Percentiles rank a stretch among this genome's conserved stretches.
Conservation (phyloP, 2,329 filamentous ascomycete species). For the Xylariaceae sp. region DNA sequence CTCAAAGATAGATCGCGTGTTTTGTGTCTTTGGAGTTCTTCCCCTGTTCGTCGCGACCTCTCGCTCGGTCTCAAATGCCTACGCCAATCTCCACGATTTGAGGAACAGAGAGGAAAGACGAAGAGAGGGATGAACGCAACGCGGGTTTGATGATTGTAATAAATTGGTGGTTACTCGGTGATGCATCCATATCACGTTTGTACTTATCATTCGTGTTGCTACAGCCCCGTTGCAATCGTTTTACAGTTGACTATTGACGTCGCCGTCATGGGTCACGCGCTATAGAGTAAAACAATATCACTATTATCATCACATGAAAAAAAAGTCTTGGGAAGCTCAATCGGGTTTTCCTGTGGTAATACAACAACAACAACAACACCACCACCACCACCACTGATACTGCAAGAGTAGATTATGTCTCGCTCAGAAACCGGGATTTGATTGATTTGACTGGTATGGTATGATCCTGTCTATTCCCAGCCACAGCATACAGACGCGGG, state of each 20-base stretch:
- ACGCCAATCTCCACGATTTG: not conserved
- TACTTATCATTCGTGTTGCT: not conserved
- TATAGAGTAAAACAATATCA: not conserved
- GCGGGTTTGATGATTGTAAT: not conserved
- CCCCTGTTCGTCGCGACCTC: not conserved
- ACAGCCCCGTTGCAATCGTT: not conserved
- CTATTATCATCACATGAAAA: not conserved
- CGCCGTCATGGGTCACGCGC: not conserved
- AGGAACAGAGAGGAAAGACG: not conserved
- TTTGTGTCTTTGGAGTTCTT: constrained; percentile 2
- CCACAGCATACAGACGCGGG: no score
- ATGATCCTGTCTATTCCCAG: no score
- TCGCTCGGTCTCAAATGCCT: not conserved
- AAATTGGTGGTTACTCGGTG: not conserved
- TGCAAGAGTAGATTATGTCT: no score
- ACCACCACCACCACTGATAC: no score
- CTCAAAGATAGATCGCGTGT: constrained; percentile 14
- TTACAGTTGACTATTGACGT: not conserved
- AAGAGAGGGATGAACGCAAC: not conserved
- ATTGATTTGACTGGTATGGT: no score
- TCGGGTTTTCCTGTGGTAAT: not conserved
- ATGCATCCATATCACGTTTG: not conserved
- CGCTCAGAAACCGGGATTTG: no score
- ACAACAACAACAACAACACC: no score
- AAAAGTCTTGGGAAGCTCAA: not conserved